A percentile compares a stretch with the other conserved stretches of the same genome.
phyloP scores from a whole-genome alignment of 2,329 filamentous ascomycete species.

The Arthrocladium fulminans region DNA sequence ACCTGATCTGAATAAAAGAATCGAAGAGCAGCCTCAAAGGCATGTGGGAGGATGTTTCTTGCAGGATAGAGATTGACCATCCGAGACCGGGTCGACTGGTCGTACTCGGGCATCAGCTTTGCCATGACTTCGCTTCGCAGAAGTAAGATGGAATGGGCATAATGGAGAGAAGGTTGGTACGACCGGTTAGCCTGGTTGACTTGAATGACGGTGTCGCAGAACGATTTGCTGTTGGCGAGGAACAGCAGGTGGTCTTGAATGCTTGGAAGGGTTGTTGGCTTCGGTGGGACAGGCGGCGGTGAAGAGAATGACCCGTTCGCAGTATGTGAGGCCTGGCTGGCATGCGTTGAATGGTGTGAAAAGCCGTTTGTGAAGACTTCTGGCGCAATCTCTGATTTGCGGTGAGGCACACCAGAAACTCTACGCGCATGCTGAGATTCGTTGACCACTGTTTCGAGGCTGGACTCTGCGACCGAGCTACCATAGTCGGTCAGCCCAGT shows the following conservation, averaged over 20 bases:
- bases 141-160: slow-evolving; percentile 17
- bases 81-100: slow-evolving; percentile 10
- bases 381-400: slow-evolving; percentile 5
- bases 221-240: slow-evolving; percentile 16
- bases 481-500: slow-evolving; percentile 6
- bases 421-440: neutral
- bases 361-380: slow-evolving; percentile 6
- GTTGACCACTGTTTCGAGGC: slow-evolving; percentile 4
- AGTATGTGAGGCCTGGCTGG: neutral
- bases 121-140: slow-evolving; percentile 18
- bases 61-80: slow-evolving; percentile 19
- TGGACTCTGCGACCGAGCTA: neutral
- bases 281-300: neutral
- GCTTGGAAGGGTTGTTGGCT: neutral
- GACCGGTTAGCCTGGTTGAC: slow-evolving; percentile 11
- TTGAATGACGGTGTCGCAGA: slow-evolving; percentile 17
- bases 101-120: slow-evolving; percentile 13
- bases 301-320: neutral
- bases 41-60: slow-evolving; percentile 16
- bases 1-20: slow-evolving; percentile 23
- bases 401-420: neutral
- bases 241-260: slow-evolving; percentile 19
- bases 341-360: neutral
- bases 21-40: slow-evolving; percentile 21
- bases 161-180: slow-evolving; percentile 14